Conservation (phyloP, 306 rosid genomes). For the Gynostemma pentaphyllum region DNA sequence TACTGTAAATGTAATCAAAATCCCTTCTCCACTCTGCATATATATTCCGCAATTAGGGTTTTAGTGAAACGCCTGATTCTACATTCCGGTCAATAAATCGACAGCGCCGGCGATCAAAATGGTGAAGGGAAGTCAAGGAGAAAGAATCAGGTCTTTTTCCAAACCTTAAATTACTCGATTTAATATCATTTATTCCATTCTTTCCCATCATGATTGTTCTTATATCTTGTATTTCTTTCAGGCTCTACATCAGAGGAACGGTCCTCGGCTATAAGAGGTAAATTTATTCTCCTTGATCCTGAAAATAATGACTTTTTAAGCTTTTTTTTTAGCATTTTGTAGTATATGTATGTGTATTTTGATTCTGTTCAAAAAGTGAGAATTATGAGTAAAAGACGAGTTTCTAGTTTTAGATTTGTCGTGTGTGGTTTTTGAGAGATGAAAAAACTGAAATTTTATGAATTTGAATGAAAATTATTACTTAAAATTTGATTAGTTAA, state of each 20-base stretch:
- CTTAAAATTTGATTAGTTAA: no score
- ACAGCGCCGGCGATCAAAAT: slow-evolving; percentile 15
- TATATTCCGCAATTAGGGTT: no score
- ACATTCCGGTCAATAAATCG: not conserved
- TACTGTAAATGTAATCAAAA: no score
- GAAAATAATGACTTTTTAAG: no score
- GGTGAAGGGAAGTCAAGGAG: slow-evolving; percentile 80
- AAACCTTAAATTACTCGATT: not conserved
- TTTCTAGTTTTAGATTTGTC: no score
- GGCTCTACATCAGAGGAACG: slow-evolving; percentile 67
- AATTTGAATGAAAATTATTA: not conserved
- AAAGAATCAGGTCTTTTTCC: slow-evolving; percentile 41
- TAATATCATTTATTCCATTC: not conserved
- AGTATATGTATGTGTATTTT: not conserved
- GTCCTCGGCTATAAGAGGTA: slow-evolving; percentile 78
- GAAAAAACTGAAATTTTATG: not conserved
- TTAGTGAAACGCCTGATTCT: not conserved
- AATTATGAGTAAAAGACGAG: no score
- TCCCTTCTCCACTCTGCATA: no score
- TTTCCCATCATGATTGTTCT: no score
- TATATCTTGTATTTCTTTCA: not conserved
- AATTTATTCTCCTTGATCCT: not conserved
- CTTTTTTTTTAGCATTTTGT: not conserved
- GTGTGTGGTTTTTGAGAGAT: no score
- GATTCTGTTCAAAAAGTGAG: no score